These are phyloP conservation scores for Solanum verrucosum DNA, from an alignment of 257 asterid species.

Conservation along the genomic window DNA sequence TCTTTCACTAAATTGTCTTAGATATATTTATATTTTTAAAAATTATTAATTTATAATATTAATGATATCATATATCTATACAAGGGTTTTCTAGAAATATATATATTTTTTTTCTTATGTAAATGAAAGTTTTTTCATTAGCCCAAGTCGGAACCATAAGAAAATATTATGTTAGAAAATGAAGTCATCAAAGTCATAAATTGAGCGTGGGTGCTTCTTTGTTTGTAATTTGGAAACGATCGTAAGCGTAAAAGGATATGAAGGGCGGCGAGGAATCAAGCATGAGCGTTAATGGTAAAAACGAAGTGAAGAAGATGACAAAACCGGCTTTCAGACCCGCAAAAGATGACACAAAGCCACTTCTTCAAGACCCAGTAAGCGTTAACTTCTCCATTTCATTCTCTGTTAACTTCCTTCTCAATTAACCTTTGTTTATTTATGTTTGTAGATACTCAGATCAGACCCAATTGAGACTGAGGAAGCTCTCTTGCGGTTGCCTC, in stretches of 20 bases:
- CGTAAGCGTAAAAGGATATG: slow-evolving; percentile 3
- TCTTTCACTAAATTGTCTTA: no score
- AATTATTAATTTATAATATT: no score
- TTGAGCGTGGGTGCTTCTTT: neutral
- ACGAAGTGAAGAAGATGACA: slow-evolving; percentile 7
- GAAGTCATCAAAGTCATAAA: no score
- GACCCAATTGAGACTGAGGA: slow-evolving; percentile 89
- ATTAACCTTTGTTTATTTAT: neutral
- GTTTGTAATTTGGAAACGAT: neutral
- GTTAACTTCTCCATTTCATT: neutral
- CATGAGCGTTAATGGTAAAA: slow-evolving; percentile 2
- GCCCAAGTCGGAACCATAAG: no score
- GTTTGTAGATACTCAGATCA: slow-evolving; percentile 57
- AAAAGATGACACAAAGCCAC: slow-evolving; percentile 68
- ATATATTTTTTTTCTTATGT: no score
- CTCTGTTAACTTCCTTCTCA: neutral
- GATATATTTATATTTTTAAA: no score
- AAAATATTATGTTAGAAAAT: no score
- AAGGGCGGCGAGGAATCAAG: slow-evolving; percentile 13
- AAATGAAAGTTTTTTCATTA: no score
- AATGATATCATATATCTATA: no score
- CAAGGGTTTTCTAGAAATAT: no score
- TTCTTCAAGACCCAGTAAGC: slow-evolving; percentile 67
- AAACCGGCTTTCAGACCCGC: slow-evolving; percentile 63
- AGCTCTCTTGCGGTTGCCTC: slow-evolving; percentile 74